Evolutionary conservation across 345 rosid species (phyloP), one percentile per base, ranked within the genome.

Genomic region (Gossypium mustelinum): DNA sequence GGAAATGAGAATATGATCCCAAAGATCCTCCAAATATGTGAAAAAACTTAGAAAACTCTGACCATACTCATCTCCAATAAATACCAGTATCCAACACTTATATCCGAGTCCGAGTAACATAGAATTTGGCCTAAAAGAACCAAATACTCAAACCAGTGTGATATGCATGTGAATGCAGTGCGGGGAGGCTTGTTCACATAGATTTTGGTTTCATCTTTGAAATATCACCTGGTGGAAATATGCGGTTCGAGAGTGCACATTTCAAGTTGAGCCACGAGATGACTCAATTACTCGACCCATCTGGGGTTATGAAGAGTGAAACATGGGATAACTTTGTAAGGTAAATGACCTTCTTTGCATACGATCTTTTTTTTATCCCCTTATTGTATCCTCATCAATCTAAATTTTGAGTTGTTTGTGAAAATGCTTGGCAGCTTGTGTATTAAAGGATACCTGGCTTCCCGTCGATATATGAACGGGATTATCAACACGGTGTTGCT

Each of bases 241-340:
- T 93, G 98, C 86, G 97, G 50, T 96, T 96, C 41, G 99, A 96
- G 84, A 96, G 91, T 76, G 99, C 98, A 24, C 97, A 96, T 84
- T 93, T 96, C 85, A 96, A 96, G 82, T 85, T 96, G 86, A 96
- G 98, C 86, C 98, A 96, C 66, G 99, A 96, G 85, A 93, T 96
- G 99, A 96, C 99, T 62, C 99, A 96, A 57, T 83, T 96, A 65
- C 84, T 92, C 51, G 98, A 96, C 63, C 99, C 98, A 7, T 92
- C 98, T 0, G 95, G 97, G 55, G 87, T 83, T 64, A 90, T 96
- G 98, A 96, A 93, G 81, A 93, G 99, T 76, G 94, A 93, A 52
- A 89, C 92, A 14, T 90, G 98, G 99, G 65, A 83, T 48, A 88
- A 81, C 14, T 96, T 93, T 64, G 92, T 92, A 14, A 87, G 98